Base-by-base conservation (phyloP, 129 eudicot genomes). In the Chrysanthemum lavandulifolium region DNA sequence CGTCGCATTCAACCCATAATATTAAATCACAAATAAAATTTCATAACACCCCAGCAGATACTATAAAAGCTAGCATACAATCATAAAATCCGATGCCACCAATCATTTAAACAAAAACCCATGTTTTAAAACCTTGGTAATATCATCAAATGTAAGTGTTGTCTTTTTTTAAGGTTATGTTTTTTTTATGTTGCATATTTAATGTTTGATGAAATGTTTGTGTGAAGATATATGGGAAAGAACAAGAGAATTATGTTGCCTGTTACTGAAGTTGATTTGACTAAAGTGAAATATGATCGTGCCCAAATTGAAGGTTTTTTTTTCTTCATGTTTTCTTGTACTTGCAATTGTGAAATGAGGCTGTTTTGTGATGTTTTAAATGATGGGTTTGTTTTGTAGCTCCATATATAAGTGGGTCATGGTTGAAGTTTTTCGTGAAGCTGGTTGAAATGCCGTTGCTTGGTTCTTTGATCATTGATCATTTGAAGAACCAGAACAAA, bases 401-500 rank as follows among this genome's bases (percentile, higher is more conserved):
- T 76, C 97, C 97, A 57, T 86, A 90, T 79, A 59, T 84, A 78
- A 84, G 83, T 67, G 97, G 97, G 61, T 52, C 80, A 7, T 50
- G 29, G 78, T 70, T 90, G 69, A 87, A 76, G 75, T 33, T 85
- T 10, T 76, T 80, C 43, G 91, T 85, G n/a, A 85, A 70, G 59
- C 68, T 90, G 63, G 64, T 90, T 19, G 95, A 87, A 72, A 36
- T 76, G 43, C 91, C 91, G 48, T n/a, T 87, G 23, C 25, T 87
- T 68, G 97, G 97, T 63, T 78, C 95, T 25, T 31, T 82, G 69
- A 80, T 90, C 74, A 21, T 84, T 8, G 70, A 60, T 54, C 61
- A 79, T 8, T 55, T 90, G 91, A 90, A 90, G 88, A 87, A 87
- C 53, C 80, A 90, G 81, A 90, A 90, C 83, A 85, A 80, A 55